A percentile compares a stretch with the other conserved stretches of the same genome.
phyloP scores from a whole-genome alignment of 345 rosid genomes.

The Cardamine resedifolia region DNA sequence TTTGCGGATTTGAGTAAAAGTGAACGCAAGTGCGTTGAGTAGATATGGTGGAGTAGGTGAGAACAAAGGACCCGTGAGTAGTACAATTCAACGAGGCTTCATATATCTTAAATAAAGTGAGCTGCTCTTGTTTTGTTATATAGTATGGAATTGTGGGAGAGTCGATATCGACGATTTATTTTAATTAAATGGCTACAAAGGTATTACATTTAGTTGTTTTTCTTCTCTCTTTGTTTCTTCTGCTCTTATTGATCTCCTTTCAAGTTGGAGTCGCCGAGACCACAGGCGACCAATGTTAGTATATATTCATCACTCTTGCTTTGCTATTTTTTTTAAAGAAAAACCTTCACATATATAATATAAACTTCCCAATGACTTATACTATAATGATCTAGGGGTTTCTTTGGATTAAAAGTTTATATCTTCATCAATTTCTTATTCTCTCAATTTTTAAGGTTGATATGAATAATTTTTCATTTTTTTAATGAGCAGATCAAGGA shows the following conservation, averaged over 20 bases:
- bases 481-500: slow-evolving; percentile 13
- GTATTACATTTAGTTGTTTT: not conserved
- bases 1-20: slow-evolving; percentile 7
- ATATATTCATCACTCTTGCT: slow-evolving; percentile 3
- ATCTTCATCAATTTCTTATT: no score
- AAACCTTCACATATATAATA: no score
- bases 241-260: slow-evolving; percentile 18
- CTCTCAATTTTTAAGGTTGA: no score
- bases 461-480: no score
- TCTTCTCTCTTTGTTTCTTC: slow-evolving; percentile 29
- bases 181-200: slow-evolving; percentile 26
- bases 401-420: no score
- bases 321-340: no score
- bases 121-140: slow-evolving; percentile 3
- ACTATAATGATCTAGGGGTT: no score
- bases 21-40: slow-evolving; percentile 1
- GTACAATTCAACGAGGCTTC: slow-evolving; percentile 14
- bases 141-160: slow-evolving; percentile 4
- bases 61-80: not conserved
- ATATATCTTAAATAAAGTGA: slow-evolving; percentile 5
- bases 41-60: slow-evolving; percentile 25
- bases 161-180: not conserved
- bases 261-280: slow-evolving; percentile 28
- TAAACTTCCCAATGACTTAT: no score
- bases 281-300: slow-evolving; percentile 27